Percentiles rank a stretch among this genome's conserved stretches.
These are phyloP conservation scores for Comarum palustre DNA, from an alignment of 306 rosid species.

Conservation along the genomic window DNA sequence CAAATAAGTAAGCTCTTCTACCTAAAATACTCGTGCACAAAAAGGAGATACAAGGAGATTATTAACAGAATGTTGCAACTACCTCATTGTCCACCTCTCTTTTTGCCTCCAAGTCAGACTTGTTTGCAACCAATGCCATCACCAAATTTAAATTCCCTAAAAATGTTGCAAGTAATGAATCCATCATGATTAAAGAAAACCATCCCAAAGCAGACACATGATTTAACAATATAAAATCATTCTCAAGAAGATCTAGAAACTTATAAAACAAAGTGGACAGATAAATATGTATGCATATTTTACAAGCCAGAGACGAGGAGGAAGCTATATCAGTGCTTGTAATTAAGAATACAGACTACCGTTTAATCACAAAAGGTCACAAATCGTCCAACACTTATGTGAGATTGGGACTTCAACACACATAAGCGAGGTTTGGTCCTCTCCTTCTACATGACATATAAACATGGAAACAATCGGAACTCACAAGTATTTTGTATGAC, in stretches of 20 bases:
- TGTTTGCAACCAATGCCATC: slow-evolving; percentile 79
- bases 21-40: not conserved
- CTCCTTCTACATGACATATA: not conserved
- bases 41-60: not conserved
- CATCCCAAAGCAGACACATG: slow-evolving; percentile 3
- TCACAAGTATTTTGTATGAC: not conserved
- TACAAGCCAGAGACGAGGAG: slow-evolving; percentile 5
- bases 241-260: not conserved
- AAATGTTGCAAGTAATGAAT: not conserved
- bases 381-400: not conserved
- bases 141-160: slow-evolving; percentile 63
- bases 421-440: not conserved
- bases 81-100: slow-evolving; percentile 76
- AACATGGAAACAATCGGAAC: not conserved
- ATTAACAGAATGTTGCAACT: slow-evolving; percentile 9
- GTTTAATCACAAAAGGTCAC: not conserved
- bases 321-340: not conserved
- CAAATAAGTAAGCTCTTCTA: not conserved
- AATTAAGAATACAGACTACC: not conserved
- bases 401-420: not conserved
- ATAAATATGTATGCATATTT: not conserved
- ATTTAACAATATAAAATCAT: not conserved
- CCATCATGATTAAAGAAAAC: not conserved
- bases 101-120: slow-evolving; percentile 62
- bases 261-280: not conserved